These are phyloP conservation scores for Backusella morwellensis DNA, from an alignment of 192 early-diverging fungal genomes.

Conservation along the genomic window DNA sequence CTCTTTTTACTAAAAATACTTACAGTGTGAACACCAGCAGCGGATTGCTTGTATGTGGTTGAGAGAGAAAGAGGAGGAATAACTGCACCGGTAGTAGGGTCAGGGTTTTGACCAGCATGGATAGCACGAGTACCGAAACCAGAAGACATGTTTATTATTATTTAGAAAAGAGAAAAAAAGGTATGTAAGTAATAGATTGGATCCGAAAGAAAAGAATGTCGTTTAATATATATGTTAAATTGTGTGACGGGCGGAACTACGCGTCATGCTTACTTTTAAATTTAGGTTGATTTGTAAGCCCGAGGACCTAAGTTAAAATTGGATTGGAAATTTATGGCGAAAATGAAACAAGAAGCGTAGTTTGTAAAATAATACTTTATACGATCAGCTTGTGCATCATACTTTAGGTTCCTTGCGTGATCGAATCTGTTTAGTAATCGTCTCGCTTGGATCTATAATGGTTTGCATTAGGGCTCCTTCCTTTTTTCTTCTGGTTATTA, in stretches of 20 bases:
- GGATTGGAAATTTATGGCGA: conserved; percentile 16
- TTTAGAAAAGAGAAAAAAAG: background rate
- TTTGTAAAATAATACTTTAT: background rate
- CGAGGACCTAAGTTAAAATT: background rate
- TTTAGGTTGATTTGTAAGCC: conserved; percentile 10
- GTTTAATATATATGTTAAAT: background rate
- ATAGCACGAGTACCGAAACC: conserved; percentile 93
- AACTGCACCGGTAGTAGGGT: conserved; percentile 93
- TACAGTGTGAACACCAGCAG: conserved; percentile 88
- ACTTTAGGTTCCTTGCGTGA: background rate
- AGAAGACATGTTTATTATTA: conserved; percentile 8
- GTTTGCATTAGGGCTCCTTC: background rate
- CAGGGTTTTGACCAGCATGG: conserved; percentile 89
- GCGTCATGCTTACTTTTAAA: conserved; percentile 10
- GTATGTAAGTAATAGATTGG: conserved; percentile 1
- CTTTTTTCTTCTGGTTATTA: background rate
- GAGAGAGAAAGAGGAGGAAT: conserved; percentile 94
- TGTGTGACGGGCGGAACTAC: conserved; percentile 11
- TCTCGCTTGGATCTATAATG: background rate
- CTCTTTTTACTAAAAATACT: conserved; percentile 5
- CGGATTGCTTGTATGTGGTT: conserved; percentile 93
- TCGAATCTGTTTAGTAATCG: background rate
- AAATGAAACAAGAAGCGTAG: conserved; percentile 1
- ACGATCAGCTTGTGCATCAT: background rate
- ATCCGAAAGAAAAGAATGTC: background rate